Evolutionary conservation across 495 filamentous ascomycete genomes (phyloP), one percentile per base, ranked within the genome.

Genomic region (Apodospora peruviana): DNA sequence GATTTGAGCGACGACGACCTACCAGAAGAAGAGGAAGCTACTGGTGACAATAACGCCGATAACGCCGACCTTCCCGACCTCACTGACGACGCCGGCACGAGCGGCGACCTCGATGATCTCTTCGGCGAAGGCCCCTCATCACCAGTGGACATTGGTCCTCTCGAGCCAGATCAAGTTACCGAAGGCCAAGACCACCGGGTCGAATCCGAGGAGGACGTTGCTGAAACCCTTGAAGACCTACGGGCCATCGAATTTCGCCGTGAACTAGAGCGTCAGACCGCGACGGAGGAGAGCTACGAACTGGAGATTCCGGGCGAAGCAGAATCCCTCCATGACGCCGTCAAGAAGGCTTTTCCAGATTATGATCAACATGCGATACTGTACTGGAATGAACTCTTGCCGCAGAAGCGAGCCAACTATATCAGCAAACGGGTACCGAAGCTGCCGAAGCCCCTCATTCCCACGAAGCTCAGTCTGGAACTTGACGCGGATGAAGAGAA

Each of bases 401-500:
- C 85, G 9, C 80, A 80, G 16, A 87, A 86, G 64, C 82, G 81
- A 52, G 86, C 85, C 2, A 71, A 78, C 25, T 90, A 84, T 57
- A 64, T 82, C 32, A 80, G 80, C 23, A 88, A 88, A 62, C 74
- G 78, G 36, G 86, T 86, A 2, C 23, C 72, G 1, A 91, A 88
- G 62, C 75, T 79, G 10, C 90, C 94, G 17, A 96, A 87, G 59
- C 77, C 85, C 1, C 72, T 96, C 16, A 72, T 89, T 12, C 88
- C 90, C 0, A 90, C 85, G 11, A 99, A 97, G 65, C 74, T 95
- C 40, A 87, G 82, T 48, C 68, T 97, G 5, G 93, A 97, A 48
- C 67, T 96, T 10, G 81, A 83, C 3, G 74, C 75, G 40, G 93
- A 97, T 57, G 84, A 93, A 55, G 84, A 90, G 53, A 84, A 86